phyloP scores from a whole-genome alignment of 2,329 filamentous ascomycete species.

The Pezicula carpinea region DNA sequence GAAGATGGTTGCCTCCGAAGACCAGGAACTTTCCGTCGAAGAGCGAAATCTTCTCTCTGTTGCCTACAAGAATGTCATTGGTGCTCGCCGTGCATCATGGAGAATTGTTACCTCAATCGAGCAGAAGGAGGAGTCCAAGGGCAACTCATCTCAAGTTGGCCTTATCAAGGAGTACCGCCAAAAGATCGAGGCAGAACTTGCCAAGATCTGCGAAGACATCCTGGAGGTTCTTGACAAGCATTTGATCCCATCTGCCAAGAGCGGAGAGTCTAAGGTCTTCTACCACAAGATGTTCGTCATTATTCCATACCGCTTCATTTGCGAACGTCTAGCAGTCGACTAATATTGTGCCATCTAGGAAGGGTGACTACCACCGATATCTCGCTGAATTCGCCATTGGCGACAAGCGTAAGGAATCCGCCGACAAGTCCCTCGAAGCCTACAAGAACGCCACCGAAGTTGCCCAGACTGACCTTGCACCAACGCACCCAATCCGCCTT shows the following conservation, averaged over 20 bases:
- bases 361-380: constrained; percentile 96
- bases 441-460: constrained; percentile 99
- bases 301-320: constrained; percentile 4
- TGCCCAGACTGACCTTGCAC: constrained; percentile 94
- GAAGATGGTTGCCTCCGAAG: constrained; percentile 90
- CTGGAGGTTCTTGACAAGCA: constrained; percentile 90
- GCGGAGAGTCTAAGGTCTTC: constrained; percentile 98
- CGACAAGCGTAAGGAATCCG: constrained; percentile 86
- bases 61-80: constrained; percentile 99
- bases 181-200: constrained; percentile 97
- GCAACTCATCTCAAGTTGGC: constrained; percentile 86
- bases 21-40: constrained; percentile 82
- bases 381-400: constrained; percentile 89
- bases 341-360: constrained; percentile 51
- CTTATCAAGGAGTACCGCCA: constrained; percentile 96
- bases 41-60: constrained; percentile 98
- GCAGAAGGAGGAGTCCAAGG: constrained; percentile 99
- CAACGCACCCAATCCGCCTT: constrained; percentile 96
- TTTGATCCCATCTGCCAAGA: constrained; percentile 92
- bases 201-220: constrained; percentile 97
- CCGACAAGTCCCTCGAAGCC: constrained; percentile 84
- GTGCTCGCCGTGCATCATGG: constrained; percentile 97
- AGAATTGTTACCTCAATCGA: constrained; percentile 99
- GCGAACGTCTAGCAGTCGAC: constrained; percentile 12
- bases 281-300: constrained; percentile 97